Evolutionary conservation across 441 rosid species (phyloP), one percentile per base, ranked within the genome.

Genomic region (Populus hybrid): DNA sequence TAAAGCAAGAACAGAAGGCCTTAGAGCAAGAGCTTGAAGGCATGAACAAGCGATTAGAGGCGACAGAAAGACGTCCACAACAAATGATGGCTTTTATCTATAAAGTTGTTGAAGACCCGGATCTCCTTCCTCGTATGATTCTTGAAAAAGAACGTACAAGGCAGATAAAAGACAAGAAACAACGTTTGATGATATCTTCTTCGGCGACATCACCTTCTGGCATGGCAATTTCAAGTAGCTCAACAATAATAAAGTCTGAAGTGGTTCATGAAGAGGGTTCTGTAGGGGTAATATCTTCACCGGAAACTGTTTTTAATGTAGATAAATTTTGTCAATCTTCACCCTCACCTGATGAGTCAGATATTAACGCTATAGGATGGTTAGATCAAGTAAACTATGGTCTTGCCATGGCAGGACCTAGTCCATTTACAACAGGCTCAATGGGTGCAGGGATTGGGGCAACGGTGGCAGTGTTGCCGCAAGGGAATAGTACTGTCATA

Each of bases 81-180:
- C 97, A 94, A 82, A 87, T 89, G 95, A 86, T 91, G 91, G 88
- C 97, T 35, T 92, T 94, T 78, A 90, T 92, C 5, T 84, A 78
- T 81, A 86, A 91, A 70, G 91, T 92, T 19, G 91, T 87, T 0
- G 94, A 95, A 65, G 95, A 93, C 76, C 98, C 98, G 5, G 92
- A 91, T 50, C 80, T 91, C 32, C 87, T 95, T 10, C 90, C 93
- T 7, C 90, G 92, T 46, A 91, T 91, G 90, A 81, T 89, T 79
- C 85, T 84, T 9, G 87, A 88, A 70, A 91, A 87, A 64, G 91
- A 91, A 26, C 65, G 76, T 14, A 79, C 83, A 8, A 83, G 64
- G 38, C 86, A 74, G 26, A 71, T 69, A 19, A 67, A 16, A 5
- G 89, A 88, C 46, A 91, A 91, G 84, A 91, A 85, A 78, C 86